Evolutionary conservation across 1,284 basidiomycete genomes (phyloP), one percentile per base, ranked within the genome.

Genomic region (Violaceomyces palustris): DNA sequence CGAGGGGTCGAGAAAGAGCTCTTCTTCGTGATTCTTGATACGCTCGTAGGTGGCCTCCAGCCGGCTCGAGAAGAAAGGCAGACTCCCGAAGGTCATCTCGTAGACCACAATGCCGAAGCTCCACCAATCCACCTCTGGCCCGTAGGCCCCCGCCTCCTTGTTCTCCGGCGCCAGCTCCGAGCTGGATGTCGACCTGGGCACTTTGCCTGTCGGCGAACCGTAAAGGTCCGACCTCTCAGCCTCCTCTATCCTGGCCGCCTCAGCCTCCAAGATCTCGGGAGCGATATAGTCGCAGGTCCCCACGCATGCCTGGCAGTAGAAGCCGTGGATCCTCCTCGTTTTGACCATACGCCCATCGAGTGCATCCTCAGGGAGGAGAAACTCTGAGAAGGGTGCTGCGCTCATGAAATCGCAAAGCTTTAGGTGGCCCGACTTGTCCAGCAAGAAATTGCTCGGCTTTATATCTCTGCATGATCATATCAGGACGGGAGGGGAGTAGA

Each of bases 121-220:
- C 70, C 70, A 73, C 67, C 67, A 73, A 40, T 73, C 70, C 32
- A 67, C 56, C 30, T 67, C 66, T 6, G 70, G 70, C 1, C 70
- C 70, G 41, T 73, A 72, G 24, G 39, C 43, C 14, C 70, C 70
- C 4, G 66, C 53, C 6, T 43, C 41, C 10, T 35, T 26, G 24
- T 52, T 29, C 18, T 57, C 54, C 12, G 46, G 41, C 37, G 18
- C 25, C 8, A 18, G 15, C 4, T 32, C 31, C 8, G 15, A 8
- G 17, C 7, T 32, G 17, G 15, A n/a, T 38, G 44, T 21, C 44
- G n/a, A n/a, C n/a, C n/a, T n/a, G n/a, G n/a, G n/a, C n/a, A n/a
- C n/a, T n/a, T n/a, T n/a, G n/a, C n/a, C n/a, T n/a, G n/a, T n/a
- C n/a, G n/a, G n/a, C n/a, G n/a, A n/a, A n/a, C n/a, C n/a, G n/a